Base-by-base conservation (phyloP, 208 protist genomes). In the Blechomonas ayalai region DNA sequence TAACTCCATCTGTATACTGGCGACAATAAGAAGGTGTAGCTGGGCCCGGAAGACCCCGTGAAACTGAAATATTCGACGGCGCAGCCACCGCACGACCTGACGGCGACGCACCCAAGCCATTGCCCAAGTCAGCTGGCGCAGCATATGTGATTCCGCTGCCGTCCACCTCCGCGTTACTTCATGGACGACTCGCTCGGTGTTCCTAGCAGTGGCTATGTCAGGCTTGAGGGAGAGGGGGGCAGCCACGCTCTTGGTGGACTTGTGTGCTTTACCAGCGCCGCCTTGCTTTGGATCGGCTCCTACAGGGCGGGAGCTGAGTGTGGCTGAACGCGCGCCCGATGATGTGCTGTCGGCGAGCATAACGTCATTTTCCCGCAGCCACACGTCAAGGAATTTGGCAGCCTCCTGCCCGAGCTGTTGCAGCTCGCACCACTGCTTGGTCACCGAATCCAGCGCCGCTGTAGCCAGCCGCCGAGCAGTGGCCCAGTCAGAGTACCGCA, bases 101-200 rank as follows among this genome's bases (percentile, higher is more conserved):
- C 75, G 73, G 16, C 78, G 73, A 4, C 82, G 78, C 25, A 81
- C 41, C 58, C 62, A 74, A 19, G 74, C 74, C 32, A 83, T 46
- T 4, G 52, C 63, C 24, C 78, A 71, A 3, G 82, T 88, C 22
- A 92, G 52, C 54, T 86, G 74, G 40, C 64, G 68, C 35, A 91
- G 45, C 61, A 81, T 80, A 32, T 85, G 77, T 52, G 86, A 45
- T 48, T 91, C 78, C 4, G 58, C 50, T 8, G 44, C 20, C 22
- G 50, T 77, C 71, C 74, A 86, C 4, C 60, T 48, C 18, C 73
- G 67, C 18, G 41, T 34, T 10, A 59, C 44, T 18, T 45, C 42
- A 18, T 51, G 52, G 50, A 70, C 64, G n/a, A n/a, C 18, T 35
- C 50, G 15, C 1, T 28, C 13, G 13, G 10, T 59, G 26, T 38